These are phyloP conservation scores for Tylopilus rubrobrunneus DNA, from an alignment of 768 basidiomycete genomes.

Conservation along the genomic window DNA sequence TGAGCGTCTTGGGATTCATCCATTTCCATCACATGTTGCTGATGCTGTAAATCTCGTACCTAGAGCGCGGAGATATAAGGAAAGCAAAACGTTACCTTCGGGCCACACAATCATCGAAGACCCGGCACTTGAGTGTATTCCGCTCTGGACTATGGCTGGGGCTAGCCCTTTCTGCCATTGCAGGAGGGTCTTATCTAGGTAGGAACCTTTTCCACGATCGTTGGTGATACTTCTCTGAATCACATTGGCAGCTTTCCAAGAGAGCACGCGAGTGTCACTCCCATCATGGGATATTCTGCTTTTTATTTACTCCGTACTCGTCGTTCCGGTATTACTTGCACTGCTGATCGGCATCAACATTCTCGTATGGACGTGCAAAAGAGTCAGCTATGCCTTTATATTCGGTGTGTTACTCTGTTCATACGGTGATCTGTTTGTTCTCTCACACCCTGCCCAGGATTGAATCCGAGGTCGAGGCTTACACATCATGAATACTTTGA, in stretches of 20 bases:
- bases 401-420: constrained; percentile 51
- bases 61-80: constrained; percentile 73
- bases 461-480: constrained; percentile 65
- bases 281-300: constrained; percentile 73
- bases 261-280: constrained; percentile 48
- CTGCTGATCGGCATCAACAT: constrained; percentile 83
- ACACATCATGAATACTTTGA: constrained; percentile 80
- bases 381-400: constrained; percentile 91
- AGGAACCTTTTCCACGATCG: not conserved
- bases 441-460: constrained; percentile 39
- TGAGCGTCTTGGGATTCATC: not conserved
- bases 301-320: constrained; percentile 71
- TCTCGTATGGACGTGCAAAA: constrained; percentile 64
- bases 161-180: constrained; percentile 62
- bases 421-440: not conserved
- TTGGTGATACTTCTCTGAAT: not conserved
- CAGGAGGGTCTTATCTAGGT: constrained; percentile 62
- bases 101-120: constrained; percentile 44
- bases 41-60: not conserved
- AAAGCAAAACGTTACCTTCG: constrained; percentile 67
- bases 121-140: constrained; percentile 69
- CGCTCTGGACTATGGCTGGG: constrained; percentile 73
- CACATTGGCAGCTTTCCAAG: constrained; percentile 46
- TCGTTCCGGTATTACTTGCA: constrained; percentile 72
- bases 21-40: not conserved